Conservation (phyloP, 208 protist species). For the Kentomonas sorsogonicus region DNA sequence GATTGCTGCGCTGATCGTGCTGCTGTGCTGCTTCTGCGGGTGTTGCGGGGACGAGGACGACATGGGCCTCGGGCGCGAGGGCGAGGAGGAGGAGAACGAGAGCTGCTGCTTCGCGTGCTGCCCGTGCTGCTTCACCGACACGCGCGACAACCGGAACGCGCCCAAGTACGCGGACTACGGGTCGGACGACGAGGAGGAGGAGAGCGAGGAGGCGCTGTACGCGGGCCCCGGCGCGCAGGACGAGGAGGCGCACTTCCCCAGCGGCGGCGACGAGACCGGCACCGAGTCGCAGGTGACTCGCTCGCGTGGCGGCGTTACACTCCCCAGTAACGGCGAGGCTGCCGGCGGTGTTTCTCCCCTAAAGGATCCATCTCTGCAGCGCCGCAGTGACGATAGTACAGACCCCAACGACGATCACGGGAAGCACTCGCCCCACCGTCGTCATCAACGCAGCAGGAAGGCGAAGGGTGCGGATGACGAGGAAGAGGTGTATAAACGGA, state of each 20-base stretch:
- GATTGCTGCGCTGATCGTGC: too few relatives aligned
- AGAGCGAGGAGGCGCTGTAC: neutral
- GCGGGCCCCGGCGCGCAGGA: neutral
- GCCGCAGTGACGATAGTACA: neutral
- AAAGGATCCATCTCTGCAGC: neutral
- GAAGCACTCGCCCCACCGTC: too few relatives aligned
- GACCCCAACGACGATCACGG: too few relatives aligned
- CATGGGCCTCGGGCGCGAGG: constrained; percentile 55
- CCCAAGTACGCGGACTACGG: constrained; percentile 26
- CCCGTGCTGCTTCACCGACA: constrained; percentile 17
- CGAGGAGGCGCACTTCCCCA: neutral
- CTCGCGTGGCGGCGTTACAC: neutral
- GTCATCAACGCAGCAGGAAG: too few relatives aligned
- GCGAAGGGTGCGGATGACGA: too few relatives aligned
- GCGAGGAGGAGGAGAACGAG: too few relatives aligned
- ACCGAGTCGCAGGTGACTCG: neutral
- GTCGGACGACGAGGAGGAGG: neutral
- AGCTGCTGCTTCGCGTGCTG: too few relatives aligned
- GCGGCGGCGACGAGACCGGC: too few relatives aligned
- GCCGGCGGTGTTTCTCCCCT: too few relatives aligned
- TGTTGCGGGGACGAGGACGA: constrained; percentile 34
- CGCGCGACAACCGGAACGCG: constrained; percentile 45
- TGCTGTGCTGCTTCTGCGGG: too few relatives aligned
- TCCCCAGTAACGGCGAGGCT: too few relatives aligned
- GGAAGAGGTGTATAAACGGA: too few relatives aligned